phyloP scores from a whole-genome alignment of 768 basidiomycete genomes.

The Lentinula lateritia region DNA sequence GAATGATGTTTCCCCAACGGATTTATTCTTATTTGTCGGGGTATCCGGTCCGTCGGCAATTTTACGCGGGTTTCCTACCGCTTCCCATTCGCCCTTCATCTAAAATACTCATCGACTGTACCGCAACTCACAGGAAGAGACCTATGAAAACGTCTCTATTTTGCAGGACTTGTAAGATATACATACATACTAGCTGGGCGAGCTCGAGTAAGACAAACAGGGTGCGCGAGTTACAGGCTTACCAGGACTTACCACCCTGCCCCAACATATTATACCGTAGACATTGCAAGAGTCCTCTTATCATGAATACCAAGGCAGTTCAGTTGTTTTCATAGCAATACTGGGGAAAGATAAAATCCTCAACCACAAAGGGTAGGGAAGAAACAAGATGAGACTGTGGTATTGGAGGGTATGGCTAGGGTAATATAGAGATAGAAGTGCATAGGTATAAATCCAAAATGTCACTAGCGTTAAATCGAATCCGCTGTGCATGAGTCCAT shows the following conservation, averaged over 20 bases:
- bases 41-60: not conserved
- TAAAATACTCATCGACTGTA: not conserved
- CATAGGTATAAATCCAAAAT: constrained; percentile 6
- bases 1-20: not conserved
- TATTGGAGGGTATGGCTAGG: constrained; percentile 5
- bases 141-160: not conserved
- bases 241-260: too few relatives aligned
- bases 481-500: not conserved
- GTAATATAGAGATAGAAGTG: constrained; percentile 5
- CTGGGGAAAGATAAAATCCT: too few relatives aligned
- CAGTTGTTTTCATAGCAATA: not conserved
- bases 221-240: too few relatives aligned
- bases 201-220: too few relatives aligned
- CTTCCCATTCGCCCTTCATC: not conserved
- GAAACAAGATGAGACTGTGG: not conserved
- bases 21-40: not conserved
- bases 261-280: too few relatives aligned
- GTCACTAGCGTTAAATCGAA: not conserved
- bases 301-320: not conserved
- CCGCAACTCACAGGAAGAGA: not conserved
- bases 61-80: not conserved
- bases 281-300: too few relatives aligned
- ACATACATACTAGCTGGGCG: too few relatives aligned
- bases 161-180: not conserved
- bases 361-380: not conserved